A percentile compares a stretch with the other conserved stretches of the same genome.
Evolutionary conservation across 1,284 basidiomycete species (phyloP).

Genomic region (Limonomyces culmigenus): DNA sequence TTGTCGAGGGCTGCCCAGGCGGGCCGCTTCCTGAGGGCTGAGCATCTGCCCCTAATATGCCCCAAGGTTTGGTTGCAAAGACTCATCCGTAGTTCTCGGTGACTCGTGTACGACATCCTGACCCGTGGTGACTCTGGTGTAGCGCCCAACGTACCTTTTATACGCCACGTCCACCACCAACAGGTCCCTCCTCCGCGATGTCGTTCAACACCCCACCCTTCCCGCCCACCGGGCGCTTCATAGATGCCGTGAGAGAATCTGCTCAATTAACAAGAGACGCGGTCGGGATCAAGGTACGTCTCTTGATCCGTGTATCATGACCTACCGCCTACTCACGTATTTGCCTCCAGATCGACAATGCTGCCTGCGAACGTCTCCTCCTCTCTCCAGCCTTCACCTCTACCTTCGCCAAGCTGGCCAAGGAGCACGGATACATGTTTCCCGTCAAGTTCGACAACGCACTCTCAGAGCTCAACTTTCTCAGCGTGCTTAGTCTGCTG

Average conservation of each 20-base stretch:
- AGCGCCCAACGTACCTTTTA: no score
- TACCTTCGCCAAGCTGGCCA: slow-evolving; percentile 45
- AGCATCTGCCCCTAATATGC: no score
- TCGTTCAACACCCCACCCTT: slow-evolving; percentile 4
- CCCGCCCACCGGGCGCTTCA: slow-evolving; percentile 19
- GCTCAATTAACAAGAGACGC: slow-evolving; percentile 24
- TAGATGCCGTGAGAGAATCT: slow-evolving; percentile 33
- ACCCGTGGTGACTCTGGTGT: no score
- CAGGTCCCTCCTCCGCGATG: no score
- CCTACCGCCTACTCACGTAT: not conserved
- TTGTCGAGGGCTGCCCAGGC: no score
- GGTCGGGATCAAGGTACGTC: slow-evolving; percentile 18
- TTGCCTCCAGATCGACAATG: slow-evolving; percentile 32
- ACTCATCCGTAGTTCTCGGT: no score
- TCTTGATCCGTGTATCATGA: slow-evolving; percentile 1
- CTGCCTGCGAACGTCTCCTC: slow-evolving; percentile 41
- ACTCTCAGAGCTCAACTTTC: slow-evolving; percentile 55
- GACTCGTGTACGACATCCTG: no score
- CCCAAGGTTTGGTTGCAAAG: no score
- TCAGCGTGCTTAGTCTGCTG: slow-evolving; percentile 55
- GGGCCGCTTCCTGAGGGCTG: no score
- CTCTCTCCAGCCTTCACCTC: slow-evolving; percentile 43
- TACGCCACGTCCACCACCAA: no score
- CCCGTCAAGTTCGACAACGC: slow-evolving; percentile 61
- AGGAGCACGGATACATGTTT: slow-evolving; percentile 48